Conservation (phyloP, 192 early-diverging fungal species). For the Coemansia sp. region DNA sequence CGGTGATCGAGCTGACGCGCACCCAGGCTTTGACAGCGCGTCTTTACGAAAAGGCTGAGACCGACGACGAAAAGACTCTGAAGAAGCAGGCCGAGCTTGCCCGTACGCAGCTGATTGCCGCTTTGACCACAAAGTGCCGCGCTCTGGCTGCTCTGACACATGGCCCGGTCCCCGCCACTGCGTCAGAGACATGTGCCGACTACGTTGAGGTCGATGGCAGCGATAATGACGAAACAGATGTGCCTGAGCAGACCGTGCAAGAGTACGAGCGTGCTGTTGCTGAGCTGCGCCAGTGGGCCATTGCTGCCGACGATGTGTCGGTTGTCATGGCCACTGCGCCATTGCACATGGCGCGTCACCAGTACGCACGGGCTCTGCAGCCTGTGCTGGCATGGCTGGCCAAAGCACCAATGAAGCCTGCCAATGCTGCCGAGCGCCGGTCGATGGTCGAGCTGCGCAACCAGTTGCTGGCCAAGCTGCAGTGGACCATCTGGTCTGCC, state of each 20-base stretch:
- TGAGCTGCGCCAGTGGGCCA: slow-evolving; percentile 62
- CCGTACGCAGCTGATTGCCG: slow-evolving; percentile 64
- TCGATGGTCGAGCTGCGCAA: slow-evolving; percentile 55
- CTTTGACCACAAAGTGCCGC: slow-evolving; percentile 61
- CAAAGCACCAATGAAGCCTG: slow-evolving; percentile 55
- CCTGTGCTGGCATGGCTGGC: slow-evolving; percentile 68
- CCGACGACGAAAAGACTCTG: slow-evolving; percentile 57
- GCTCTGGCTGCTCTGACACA: slow-evolving; percentile 47
- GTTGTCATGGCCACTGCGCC: slow-evolving; percentile 60
- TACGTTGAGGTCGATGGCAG: slow-evolving; percentile 41
- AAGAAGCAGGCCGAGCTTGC: slow-evolving; percentile 74
- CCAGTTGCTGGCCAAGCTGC: slow-evolving; percentile 61
- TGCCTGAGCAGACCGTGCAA: slow-evolving; percentile 13
- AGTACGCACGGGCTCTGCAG: slow-evolving; percentile 71
- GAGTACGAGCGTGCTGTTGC: slow-evolving; percentile 61
- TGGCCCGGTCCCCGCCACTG: slow-evolving; percentile 7
- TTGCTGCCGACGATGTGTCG: slow-evolving; percentile 53
- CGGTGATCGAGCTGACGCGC: slow-evolving; percentile 62
- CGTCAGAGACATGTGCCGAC: slow-evolving; percentile 36
- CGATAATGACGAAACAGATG: slow-evolving; percentile 16
- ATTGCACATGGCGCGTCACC: slow-evolving; percentile 56
- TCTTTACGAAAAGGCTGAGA: slow-evolving; percentile 49
- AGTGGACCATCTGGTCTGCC: slow-evolving; percentile 71
- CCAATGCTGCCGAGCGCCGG: slow-evolving; percentile 59
- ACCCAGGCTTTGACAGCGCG: slow-evolving; percentile 59